Percentiles rank a stretch among this genome's conserved stretches.
Conservation (phyloP, 179 eudicot genomes). For the Silene coronaria region DNA sequence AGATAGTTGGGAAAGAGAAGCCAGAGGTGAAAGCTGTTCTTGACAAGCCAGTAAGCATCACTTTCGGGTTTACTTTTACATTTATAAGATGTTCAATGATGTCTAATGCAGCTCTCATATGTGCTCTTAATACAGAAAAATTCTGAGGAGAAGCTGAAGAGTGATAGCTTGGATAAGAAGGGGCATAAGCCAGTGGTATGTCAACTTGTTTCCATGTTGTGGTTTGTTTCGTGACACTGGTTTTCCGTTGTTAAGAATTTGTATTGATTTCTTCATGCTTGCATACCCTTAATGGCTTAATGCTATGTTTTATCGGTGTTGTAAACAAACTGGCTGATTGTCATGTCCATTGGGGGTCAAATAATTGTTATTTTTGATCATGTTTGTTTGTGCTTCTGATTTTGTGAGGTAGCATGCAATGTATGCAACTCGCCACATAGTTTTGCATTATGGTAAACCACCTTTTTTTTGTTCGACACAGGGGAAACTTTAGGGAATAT, state of each 20-base stretch:
- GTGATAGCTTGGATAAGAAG: neutral
- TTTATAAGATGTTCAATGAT: neutral
- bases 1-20: neutral
- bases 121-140: neutral
- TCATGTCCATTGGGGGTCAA: too few relatives aligned
- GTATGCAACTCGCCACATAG: too few relatives aligned
- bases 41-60: neutral
- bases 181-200: slow-evolving; percentile 2
- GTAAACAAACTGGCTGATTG: too few relatives aligned
- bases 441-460: too few relatives aligned
- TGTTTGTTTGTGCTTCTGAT: too few relatives aligned
- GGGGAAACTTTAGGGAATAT: too few relatives aligned
- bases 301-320: too few relatives aligned
- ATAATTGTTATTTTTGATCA: too few relatives aligned
- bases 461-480: too few relatives aligned
- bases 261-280: too few relatives aligned
- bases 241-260: neutral
- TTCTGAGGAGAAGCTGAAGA: neutral
- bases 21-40: neutral
- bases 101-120: neutral
- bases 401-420: too few relatives aligned
- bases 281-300: too few relatives aligned
- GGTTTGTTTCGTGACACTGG: neutral
- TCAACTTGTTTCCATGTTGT: neutral
- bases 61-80: neutral